phyloP scores from a whole-genome alignment of 2,329 filamentous ascomycete species.

The Lachnellula hyalina region DNA sequence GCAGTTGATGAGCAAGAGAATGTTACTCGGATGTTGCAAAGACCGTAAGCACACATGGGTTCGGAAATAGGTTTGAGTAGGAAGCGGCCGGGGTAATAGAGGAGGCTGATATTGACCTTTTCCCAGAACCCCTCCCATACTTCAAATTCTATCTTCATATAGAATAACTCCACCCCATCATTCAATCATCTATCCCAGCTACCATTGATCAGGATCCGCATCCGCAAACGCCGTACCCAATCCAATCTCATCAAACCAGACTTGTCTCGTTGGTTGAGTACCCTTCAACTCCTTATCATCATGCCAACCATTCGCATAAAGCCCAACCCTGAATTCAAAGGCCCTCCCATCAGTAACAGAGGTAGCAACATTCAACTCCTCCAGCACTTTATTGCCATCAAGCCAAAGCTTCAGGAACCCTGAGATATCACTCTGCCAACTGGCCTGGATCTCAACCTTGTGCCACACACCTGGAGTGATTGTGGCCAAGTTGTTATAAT shows the following conservation, averaged over 20 bases:
- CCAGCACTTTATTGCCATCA: constrained; percentile 41
- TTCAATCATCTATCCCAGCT: background rate
- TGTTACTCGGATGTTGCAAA: no score
- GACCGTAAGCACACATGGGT: no score
- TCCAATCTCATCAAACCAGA: constrained; percentile 48
- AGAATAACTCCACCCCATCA: background rate
- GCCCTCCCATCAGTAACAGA: constrained; percentile 39
- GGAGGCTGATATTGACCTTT: no score
- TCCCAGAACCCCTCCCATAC: no score
- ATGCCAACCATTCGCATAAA: constrained; percentile 47
- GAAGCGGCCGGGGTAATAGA: no score
- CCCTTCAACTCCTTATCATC: constrained; percentile 37
- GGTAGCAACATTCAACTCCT: constrained; percentile 37
- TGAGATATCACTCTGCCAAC: constrained; percentile 39
- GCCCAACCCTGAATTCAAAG: constrained; percentile 43
- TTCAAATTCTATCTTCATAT: no score
- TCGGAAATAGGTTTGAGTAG: no score
- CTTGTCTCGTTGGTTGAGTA: constrained; percentile 38
- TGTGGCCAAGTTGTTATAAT: constrained; percentile 33
- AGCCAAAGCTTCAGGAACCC: constrained; percentile 44
- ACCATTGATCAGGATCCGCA: constrained; percentile 32
- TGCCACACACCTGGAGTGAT: constrained; percentile 43
- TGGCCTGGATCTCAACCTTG: constrained; percentile 40
- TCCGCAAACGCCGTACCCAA: constrained; percentile 38
- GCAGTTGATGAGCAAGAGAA: no score